Conservation (phyloP, 192 early-diverging fungal genomes). For the Gaertneriomyces semiglobifer region DNA sequence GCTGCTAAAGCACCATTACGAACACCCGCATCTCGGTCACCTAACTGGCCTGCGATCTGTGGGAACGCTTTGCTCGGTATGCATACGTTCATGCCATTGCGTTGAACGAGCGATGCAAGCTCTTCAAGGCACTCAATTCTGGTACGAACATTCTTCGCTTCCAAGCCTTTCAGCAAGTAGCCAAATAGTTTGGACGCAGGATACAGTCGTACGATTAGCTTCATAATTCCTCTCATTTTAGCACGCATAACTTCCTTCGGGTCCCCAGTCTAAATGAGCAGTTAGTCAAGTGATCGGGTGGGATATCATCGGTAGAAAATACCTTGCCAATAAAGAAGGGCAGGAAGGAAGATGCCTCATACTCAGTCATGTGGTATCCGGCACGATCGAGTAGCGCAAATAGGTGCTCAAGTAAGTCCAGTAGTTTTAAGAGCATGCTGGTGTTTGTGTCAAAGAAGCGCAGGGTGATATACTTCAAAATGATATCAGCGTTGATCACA, state of each 20-base stretch:
- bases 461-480: conserved; percentile 83
- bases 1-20: conserved; percentile 73
- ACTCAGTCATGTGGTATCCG: conserved; percentile 66
- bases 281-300: neutral
- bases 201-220: conserved; percentile 67
- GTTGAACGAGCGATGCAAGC: conserved; percentile 66
- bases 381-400: conserved; percentile 61
- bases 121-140: conserved; percentile 82
- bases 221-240: conserved; percentile 69
- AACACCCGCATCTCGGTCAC: conserved; percentile 77
- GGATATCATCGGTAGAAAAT: conserved; percentile 5
- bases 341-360: conserved; percentile 75
- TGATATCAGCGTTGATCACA: conserved; percentile 70
- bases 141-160: conserved; percentile 74
- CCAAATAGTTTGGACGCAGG: conserved; percentile 75
- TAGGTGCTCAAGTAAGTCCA: conserved; percentile 78
- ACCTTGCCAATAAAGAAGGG: conserved; percentile 71
- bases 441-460: conserved; percentile 93
- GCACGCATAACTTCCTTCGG: conserved; percentile 77
- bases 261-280: conserved; percentile 67
- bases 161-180: conserved; percentile 67
- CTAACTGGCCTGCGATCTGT: conserved; percentile 66
- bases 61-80: conserved; percentile 66
- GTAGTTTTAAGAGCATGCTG: conserved; percentile 75
- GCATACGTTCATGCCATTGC: conserved; percentile 63